Evolutionary conservation across 2,329 filamentous ascomycete genomes (phyloP).

Genomic region (Alternaria atra): DNA sequence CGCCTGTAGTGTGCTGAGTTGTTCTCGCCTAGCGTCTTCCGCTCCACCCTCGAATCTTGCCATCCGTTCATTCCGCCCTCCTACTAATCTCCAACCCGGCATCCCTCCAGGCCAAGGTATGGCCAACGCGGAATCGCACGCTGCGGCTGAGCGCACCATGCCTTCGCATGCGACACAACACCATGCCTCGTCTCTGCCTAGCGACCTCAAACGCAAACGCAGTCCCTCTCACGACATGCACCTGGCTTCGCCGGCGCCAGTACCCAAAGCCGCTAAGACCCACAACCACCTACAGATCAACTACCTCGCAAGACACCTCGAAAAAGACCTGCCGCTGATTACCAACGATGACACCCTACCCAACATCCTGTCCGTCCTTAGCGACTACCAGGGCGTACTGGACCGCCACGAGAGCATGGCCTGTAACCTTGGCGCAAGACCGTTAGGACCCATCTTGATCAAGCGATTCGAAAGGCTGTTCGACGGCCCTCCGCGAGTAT

Average conservation of each 20-base stretch:
- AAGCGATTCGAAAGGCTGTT: conserved; percentile 88
- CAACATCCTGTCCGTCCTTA: conserved; percentile 75
- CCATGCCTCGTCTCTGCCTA: conserved; percentile 30
- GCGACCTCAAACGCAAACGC: conserved; percentile 59
- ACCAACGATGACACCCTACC: conserved; percentile 75
- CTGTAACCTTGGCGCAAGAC: conserved; percentile 82
- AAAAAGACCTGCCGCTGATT: conserved; percentile 69
- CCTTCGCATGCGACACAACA: conserved; percentile 29
- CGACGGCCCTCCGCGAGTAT: conserved; percentile 77
- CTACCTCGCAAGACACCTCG: conserved; percentile 70
- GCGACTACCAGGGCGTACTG: conserved; percentile 84
- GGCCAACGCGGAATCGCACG: conserved; percentile 35
- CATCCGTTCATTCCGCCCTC: conserved; percentile 26
- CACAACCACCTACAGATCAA: conserved; percentile 72
- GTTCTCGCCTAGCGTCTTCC: conserved; percentile 30
- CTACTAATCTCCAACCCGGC: conserved; percentile 22
- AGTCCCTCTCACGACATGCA: conserved; percentile 53
- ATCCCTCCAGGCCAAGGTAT: conserved; percentile 31
- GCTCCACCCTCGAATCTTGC: conserved; percentile 30
- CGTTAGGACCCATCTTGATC: conserved; percentile 81
- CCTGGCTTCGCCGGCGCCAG: conserved; percentile 42
- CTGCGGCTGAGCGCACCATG: conserved; percentile 33
- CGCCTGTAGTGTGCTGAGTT: conserved; percentile 14
- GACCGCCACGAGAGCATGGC: conserved; percentile 88
- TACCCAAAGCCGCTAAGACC: conserved; percentile 64